phyloP scores from a whole-genome alignment of 345 rosid genomes.

The Eucalyptus caleyi region DNA sequence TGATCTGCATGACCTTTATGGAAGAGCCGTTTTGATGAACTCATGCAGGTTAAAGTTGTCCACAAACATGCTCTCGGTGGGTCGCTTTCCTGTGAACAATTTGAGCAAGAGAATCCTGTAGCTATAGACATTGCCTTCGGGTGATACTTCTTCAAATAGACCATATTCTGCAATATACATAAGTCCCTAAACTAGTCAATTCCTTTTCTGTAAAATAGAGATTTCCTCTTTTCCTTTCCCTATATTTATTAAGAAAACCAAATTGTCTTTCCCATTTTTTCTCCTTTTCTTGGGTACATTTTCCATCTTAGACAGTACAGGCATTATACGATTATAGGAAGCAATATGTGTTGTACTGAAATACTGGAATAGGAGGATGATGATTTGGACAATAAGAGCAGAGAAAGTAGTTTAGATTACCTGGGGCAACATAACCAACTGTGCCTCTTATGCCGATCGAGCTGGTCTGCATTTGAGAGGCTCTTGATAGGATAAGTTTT shows the following conservation, averaged over 20 bases:
- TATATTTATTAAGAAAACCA: not conserved
- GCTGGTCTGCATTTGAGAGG: not conserved
- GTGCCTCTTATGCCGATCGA: not conserved
- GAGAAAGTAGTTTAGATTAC: not conserved
- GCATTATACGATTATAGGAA: not conserved
- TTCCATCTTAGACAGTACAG: not conserved
- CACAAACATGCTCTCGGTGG: not conserved
- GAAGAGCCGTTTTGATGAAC: not conserved
- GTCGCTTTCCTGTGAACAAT: not conserved
- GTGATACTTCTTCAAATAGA: not conserved
- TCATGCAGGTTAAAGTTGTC: not conserved
- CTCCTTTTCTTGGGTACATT: not conserved
- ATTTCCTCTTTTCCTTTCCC: not conserved
- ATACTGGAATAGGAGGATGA: not conserved
- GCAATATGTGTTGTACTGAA: not conserved
- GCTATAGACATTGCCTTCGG: not conserved
- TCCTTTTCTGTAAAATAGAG: not conserved
- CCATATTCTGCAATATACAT: not conserved
- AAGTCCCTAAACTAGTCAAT: not conserved
- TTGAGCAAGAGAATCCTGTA: not conserved
- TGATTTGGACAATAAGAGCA: not conserved
- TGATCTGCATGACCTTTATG: not conserved
- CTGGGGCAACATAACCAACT: constrained; percentile 7
- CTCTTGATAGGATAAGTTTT: not conserved
- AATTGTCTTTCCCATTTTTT: not conserved